These are phyloP conservation scores for Amphicarpaea edgeworthii DNA, from an alignment of 306 rosid genomes.

Conservation along the genomic window DNA sequence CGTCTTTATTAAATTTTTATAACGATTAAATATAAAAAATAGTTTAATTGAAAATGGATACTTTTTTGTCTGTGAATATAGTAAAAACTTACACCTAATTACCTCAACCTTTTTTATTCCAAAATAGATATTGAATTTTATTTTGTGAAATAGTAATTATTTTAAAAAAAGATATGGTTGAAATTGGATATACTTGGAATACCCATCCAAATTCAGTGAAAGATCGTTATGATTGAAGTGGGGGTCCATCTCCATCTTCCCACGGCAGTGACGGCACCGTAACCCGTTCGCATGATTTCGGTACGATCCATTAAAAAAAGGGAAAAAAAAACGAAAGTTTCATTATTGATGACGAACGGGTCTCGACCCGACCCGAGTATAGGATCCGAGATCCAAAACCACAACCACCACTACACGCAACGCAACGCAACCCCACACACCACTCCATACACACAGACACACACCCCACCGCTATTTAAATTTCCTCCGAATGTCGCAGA, in stretches of 20 bases:
- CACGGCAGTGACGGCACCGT: constrained; percentile 15
- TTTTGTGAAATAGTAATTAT: too few species aligned
- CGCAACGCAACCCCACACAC: background rate
- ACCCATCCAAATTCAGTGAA: background rate
- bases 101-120: too few species aligned
- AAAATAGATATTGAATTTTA: too few species aligned
- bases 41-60: too few species aligned
- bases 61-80: too few species aligned
- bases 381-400: constrained; percentile 26
- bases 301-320: constrained; percentile 20
- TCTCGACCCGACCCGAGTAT: background rate
- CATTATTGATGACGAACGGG: background rate
- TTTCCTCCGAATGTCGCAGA: constrained; percentile 33
- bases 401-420: constrained; percentile 32
- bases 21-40: too few species aligned
- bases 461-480: constrained; percentile 48
- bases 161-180: background rate
- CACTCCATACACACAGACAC: background rate
- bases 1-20: too few species aligned
- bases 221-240: constrained; percentile 28
- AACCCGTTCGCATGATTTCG: constrained; percentile 15
- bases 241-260: constrained; percentile 27
- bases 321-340: background rate
- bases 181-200: constrained; percentile 28
- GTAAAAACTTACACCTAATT: too few species aligned